These are phyloP conservation scores for Phytophthora kernoviae DNA, from an alignment of 352 stramenopile genomes.

Conservation along the genomic window DNA sequence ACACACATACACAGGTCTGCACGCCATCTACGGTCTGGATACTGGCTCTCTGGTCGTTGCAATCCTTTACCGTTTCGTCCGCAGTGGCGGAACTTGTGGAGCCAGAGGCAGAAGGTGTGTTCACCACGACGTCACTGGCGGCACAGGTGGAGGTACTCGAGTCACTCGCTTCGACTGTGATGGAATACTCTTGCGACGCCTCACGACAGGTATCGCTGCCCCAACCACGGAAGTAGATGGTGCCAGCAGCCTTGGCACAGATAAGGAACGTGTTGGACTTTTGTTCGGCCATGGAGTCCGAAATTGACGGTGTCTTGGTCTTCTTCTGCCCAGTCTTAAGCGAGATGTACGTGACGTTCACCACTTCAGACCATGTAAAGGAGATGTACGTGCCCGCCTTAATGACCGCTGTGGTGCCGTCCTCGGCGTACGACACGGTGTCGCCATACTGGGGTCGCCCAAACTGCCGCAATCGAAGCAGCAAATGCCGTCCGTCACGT, in stretches of 20 bases:
- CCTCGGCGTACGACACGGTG: slow-evolving; percentile 36
- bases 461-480: slow-evolving; percentile 72
- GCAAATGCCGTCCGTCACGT: slow-evolving; percentile 55
- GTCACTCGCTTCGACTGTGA: slow-evolving; percentile 48
- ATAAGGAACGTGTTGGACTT: slow-evolving; percentile 62
- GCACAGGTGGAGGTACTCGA: slow-evolving; percentile 26
- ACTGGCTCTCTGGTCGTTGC: slow-evolving; percentile 58
- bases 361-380: slow-evolving; percentile 49
- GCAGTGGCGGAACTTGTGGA: slow-evolving; percentile 15
- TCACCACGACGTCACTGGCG: slow-evolving; percentile 18
- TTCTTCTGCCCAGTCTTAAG: slow-evolving; percentile 73
- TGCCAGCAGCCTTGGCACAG: slow-evolving; percentile 54
- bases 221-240: slow-evolving; percentile 68
- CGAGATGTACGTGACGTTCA: slow-evolving; percentile 70
- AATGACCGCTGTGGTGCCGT: slow-evolving; percentile 62
- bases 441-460: slow-evolving; percentile 41
- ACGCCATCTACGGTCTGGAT: slow-evolving; percentile 43
- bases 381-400: slow-evolving; percentile 55
- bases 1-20: slow-evolving; percentile 56
- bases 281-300: slow-evolving; percentile 36
- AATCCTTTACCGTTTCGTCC: slow-evolving; percentile 41
- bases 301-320: slow-evolving; percentile 51
- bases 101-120: slow-evolving; percentile 9
- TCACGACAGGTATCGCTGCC: slow-evolving; percentile 54
- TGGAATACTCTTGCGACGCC: slow-evolving; percentile 50